Percentiles rank a stretch among this genome's conserved stretches.
These are phyloP conservation scores for Begonia loranthoides DNA, from an alignment of 306 rosid species.

Conservation along the genomic window DNA sequence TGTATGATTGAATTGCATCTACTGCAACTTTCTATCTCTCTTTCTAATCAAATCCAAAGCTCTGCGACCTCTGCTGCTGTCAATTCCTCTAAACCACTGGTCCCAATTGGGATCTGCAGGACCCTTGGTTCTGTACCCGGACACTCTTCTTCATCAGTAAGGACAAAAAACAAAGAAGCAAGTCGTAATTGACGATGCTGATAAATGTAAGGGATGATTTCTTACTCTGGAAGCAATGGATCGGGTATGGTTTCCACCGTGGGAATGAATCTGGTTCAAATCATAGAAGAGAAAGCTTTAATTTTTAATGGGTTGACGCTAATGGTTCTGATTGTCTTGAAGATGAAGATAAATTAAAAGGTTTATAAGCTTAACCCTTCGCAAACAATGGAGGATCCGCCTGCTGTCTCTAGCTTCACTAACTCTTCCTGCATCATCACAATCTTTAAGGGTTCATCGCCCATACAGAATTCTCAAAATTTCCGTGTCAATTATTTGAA, in stretches of 20 bases:
- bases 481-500: no score
- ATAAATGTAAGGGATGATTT: conserved; percentile 1
- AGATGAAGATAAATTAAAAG: neutral
- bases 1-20: no score
- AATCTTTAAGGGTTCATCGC: neutral
- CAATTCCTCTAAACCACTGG: conserved; percentile 71
- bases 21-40: neutral
- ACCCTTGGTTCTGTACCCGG: conserved; percentile 31
- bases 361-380: conserved; percentile 40
- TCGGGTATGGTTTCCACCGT: conserved; percentile 51
- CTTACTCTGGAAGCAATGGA: conserved; percentile 80
- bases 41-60: conserved; percentile 47
- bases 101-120: conserved; percentile 53
- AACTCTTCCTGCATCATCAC: conserved; percentile 53
- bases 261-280: conserved; percentile 37
- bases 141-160: neutral
- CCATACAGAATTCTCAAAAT: no score
- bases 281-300: neutral
- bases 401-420: conserved; percentile 39
- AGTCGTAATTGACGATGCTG: neutral
- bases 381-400: conserved; percentile 59
- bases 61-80: conserved; percentile 37
- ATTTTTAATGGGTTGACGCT: neutral
- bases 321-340: neutral
- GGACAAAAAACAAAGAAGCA: neutral